Conservation (phyloP, 306 rosid genomes). For the Lotus japonicus region DNA sequence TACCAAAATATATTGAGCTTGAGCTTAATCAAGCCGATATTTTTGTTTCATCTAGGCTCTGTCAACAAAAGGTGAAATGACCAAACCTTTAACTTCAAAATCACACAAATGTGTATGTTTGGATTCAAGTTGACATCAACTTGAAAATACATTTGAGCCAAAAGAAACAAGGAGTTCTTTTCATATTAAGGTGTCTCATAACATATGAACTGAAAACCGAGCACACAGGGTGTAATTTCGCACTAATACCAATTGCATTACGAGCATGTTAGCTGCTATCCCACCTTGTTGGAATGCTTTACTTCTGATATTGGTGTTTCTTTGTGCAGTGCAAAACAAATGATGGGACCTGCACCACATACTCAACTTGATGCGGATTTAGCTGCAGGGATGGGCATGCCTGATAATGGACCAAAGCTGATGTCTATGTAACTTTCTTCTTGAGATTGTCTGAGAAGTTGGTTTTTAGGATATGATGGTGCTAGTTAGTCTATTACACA, state of each 20-base stretch:
- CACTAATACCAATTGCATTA: not conserved
- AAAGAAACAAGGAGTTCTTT: too few relatives aligned
- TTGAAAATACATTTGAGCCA: too few relatives aligned
- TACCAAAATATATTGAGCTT: not conserved
- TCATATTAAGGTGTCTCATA: too few relatives aligned
- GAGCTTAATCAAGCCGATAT: not conserved
- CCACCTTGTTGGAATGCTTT: not conserved
- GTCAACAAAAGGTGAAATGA: not conserved
- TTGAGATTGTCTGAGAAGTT: not conserved
- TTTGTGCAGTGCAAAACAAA: constrained; percentile 53
- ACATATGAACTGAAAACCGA: too few relatives aligned
- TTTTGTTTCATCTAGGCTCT: not conserved
- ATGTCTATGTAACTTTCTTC: constrained; percentile 48
- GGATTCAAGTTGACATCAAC: too few relatives aligned
- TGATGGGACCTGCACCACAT: constrained; percentile 89
- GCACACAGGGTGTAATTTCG: too few relatives aligned
- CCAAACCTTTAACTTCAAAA: too few relatives aligned
- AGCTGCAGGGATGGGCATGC: constrained; percentile 97
- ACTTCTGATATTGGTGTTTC: constrained; percentile 12
- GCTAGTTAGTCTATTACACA: not conserved
- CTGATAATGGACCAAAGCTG: constrained; percentile 90
- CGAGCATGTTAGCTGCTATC: not conserved
- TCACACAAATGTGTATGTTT: too few relatives aligned
- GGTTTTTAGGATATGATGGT: not conserved
- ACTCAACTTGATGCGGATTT: constrained; percentile 88